phyloP scores from a whole-genome alignment of 805 yeast species.

The Candida maesae region DNA sequence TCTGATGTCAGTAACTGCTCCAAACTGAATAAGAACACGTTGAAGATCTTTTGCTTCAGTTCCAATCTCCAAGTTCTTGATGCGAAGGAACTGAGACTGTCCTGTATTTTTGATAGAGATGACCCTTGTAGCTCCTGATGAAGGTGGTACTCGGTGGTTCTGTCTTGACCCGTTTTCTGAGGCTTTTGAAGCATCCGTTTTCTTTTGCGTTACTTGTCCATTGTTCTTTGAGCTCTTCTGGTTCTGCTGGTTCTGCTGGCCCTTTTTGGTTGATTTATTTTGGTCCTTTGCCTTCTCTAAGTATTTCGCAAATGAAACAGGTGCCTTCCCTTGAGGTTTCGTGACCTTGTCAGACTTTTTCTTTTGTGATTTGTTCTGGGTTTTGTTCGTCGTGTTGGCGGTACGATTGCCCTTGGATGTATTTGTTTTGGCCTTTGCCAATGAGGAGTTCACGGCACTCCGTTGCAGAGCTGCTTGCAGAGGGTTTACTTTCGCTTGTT shows the following conservation, averaged over 20 bases:
- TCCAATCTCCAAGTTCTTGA: constrained; percentile 30
- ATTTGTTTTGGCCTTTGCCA: no score
- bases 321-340: background rate
- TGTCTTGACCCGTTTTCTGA: no score
- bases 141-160: background rate
- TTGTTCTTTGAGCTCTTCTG: constrained; percentile 1
- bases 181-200: background rate
- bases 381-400: background rate
- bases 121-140: background rate
- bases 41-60: constrained; percentile 30
- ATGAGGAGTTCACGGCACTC: constrained; percentile 3
- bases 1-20: constrained; percentile 19
- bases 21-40: constrained; percentile 25
- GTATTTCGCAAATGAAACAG: constrained; percentile 13
- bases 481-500: constrained; percentile 3
- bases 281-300: background rate
- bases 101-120: constrained; percentile 25
- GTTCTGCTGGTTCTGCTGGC: background rate
- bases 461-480: constrained; percentile 8
- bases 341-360: background rate
- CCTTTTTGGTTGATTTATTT: background rate
- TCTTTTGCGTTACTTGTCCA: background rate
- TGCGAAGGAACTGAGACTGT: constrained; percentile 25
- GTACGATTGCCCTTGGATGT: no score
- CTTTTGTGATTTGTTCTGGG: background rate